Percentiles rank a stretch among this genome's conserved stretches.
Evolutionary conservation across 495 filamentous ascomycete genomes (phyloP).

Genomic region (Polyplosphaeria fusca): DNA sequence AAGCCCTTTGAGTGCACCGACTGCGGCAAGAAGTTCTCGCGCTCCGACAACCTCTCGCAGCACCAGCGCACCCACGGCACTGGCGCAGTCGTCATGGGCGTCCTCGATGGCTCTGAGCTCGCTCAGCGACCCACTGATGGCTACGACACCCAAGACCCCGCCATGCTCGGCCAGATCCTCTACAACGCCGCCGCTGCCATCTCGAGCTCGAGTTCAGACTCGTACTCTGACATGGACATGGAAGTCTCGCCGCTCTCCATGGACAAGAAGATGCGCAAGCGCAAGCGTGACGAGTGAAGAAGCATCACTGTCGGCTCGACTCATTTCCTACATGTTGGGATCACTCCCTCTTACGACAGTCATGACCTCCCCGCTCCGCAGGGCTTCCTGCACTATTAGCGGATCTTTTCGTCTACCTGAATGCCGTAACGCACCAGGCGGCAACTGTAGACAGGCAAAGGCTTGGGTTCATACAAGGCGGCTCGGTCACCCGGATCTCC

Average conservation of each 20-base stretch:
- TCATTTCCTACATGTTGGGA: background rate
- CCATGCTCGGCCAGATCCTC: conserved; percentile 64
- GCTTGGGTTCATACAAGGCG: conserved; percentile 10
- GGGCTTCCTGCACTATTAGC: conserved; percentile 24
- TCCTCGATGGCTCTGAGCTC: conserved; percentile 66
- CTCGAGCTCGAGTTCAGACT: conserved; percentile 26
- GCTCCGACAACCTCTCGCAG: conserved; percentile 94
- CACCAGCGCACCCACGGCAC: conserved; percentile 92
- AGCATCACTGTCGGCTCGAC: background rate
- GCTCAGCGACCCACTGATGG: conserved; percentile 44
- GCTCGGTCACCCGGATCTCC: conserved; percentile 9
- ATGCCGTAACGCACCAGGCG: conserved; percentile 34
- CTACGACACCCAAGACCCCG: conserved; percentile 57
- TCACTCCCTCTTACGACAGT: conserved; percentile 24
- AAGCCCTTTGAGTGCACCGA: conserved; percentile 98
- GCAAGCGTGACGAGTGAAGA: conserved; percentile 34
- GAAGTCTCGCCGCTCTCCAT: conserved; percentile 1
- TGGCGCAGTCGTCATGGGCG: conserved; percentile 83
- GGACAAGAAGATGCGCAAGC: conserved; percentile 35
- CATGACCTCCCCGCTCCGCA: conserved; percentile 29
- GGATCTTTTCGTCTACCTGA: conserved; percentile 27
- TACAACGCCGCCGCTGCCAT: conserved; percentile 69
- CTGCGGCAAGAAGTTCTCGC: conserved; percentile 99
- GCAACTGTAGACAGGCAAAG: conserved; percentile 21
- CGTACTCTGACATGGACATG: conserved; percentile 19